A percentile compares a stretch with the other conserved stretches of the same genome.
Evolutionary conservation across 2,329 filamentous ascomycete species (phyloP).

Genomic region (Nigrospora osmanthi): DNA sequence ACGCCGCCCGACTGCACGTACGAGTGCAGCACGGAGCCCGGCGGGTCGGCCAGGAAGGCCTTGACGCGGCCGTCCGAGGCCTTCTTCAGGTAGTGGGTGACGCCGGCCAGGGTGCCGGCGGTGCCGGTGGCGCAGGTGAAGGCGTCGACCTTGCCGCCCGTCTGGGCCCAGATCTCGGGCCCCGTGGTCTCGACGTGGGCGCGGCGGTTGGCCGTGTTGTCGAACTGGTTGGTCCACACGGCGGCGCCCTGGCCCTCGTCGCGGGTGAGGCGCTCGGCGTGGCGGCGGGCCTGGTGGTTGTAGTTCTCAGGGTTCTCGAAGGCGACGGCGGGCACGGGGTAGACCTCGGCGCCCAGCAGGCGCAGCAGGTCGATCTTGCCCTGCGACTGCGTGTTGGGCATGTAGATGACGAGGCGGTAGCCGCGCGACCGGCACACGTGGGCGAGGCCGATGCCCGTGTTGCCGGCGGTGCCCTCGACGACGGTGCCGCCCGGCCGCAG

Average conservation of each 20-base stretch:
- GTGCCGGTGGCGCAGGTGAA: constrained; percentile 96
- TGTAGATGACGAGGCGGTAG: constrained; percentile 97
- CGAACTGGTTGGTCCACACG: constrained; percentile 99
- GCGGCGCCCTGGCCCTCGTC: constrained; percentile 34
- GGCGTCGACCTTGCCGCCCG: constrained; percentile 74
- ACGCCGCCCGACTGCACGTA: constrained; percentile 83
- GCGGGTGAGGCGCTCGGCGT: constrained; percentile 79
- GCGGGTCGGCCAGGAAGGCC: constrained; percentile 86
- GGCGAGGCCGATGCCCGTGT: constrained; percentile 94
- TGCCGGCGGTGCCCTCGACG: constrained; percentile 93
- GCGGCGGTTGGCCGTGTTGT: constrained; percentile 87
- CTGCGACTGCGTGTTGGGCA: constrained; percentile 97
- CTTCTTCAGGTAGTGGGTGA: constrained; percentile 83
- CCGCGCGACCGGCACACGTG: constrained; percentile 90
- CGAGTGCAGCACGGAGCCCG: constrained; percentile 85
- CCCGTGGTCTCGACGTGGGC: constrained; percentile 96
- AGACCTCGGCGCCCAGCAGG: constrained; percentile 86
- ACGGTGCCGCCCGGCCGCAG: constrained; percentile 84
- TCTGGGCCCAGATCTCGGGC: constrained; percentile 95
- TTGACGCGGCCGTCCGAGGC: constrained; percentile 71
- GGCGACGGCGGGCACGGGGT: constrained; percentile 89
- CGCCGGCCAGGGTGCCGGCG: constrained; percentile 81
- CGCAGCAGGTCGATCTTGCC: constrained; percentile 93
- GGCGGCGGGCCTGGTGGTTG: constrained; percentile 88
- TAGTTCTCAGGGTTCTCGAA: constrained; percentile 96